Percentiles rank a stretch among this genome's conserved stretches.
These are phyloP conservation scores for Candida chauliodis DNA, from an alignment of 805 yeast species.

Conservation along the genomic window DNA sequence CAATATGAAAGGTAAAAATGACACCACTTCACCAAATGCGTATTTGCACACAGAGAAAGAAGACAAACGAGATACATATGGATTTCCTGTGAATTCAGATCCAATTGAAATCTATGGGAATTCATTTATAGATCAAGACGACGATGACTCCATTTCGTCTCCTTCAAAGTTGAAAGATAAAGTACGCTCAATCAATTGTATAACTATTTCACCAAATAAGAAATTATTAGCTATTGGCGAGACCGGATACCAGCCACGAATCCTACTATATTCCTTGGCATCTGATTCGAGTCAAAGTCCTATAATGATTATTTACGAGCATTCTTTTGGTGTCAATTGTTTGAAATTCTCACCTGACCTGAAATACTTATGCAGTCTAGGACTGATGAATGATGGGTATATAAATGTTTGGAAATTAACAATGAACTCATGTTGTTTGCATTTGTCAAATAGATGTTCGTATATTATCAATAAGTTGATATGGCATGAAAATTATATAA, in stretches of 20 bases:
- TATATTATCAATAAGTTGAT: conserved; percentile 51
- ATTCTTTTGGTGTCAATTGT: conserved; percentile 58
- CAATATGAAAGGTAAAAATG: neutral
- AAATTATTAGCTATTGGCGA: conserved; percentile 66
- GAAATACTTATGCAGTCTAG: conserved; percentile 54
- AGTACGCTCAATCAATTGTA: conserved; percentile 51
- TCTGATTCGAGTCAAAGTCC: conserved; percentile 47
- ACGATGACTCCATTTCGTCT: conserved; percentile 9
- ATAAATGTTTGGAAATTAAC: conserved; percentile 56
- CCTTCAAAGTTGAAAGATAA: conserved; percentile 32
- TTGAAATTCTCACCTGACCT: conserved; percentile 60
- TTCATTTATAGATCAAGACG: conserved; percentile 1
- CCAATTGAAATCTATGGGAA: conserved; percentile 24
- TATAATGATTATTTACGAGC: conserved; percentile 54
- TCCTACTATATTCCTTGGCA: conserved; percentile 56
- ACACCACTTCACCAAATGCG: conserved; percentile 20
- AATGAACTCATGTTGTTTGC: conserved; percentile 19
- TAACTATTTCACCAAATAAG: conserved; percentile 56
- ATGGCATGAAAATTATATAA: conserved; percentile 51
- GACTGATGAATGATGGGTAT: conserved; percentile 67
- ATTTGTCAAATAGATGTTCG: conserved; percentile 61
- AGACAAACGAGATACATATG: conserved; percentile 28
- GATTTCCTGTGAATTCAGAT: conserved; percentile 27
- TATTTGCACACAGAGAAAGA: conserved; percentile 18
- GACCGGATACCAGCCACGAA: conserved; percentile 64